Conservation (phyloP, 345 rosid genomes). For the Gossypium stocksii region DNA sequence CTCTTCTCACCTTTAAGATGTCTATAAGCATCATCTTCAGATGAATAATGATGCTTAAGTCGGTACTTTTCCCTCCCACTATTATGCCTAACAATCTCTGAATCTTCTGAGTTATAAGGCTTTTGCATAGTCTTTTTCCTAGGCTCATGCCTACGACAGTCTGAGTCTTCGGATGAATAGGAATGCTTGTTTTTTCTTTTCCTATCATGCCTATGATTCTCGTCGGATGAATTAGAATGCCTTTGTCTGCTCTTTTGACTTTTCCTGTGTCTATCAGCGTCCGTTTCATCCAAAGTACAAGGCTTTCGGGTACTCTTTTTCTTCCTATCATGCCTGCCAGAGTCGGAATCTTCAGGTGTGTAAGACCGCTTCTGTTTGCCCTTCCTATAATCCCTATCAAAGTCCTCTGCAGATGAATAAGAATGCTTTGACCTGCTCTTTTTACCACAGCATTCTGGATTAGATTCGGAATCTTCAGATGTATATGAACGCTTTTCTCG, state of each 20-base stretch:
- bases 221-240: conserved; percentile 22
- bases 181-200: conserved; percentile 20
- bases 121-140: background rate
- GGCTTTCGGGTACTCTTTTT: conserved; percentile 18
- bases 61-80: conserved; percentile 14
- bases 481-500: conserved; percentile 25
- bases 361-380: conserved; percentile 21
- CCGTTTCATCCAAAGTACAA: conserved; percentile 25
- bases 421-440: conserved; percentile 26
- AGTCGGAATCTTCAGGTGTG: conserved; percentile 21
- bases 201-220: conserved; percentile 4
- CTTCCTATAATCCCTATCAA: conserved; percentile 28
- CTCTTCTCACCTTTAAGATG: conserved; percentile 17
- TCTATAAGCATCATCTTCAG: conserved; percentile 19
- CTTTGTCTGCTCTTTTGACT: conserved; percentile 27
- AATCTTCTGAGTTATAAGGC: conserved; percentile 7
- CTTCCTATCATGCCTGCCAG: conserved; percentile 19
- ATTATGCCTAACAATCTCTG: conserved; percentile 8
- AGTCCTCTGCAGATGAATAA: conserved; percentile 27
- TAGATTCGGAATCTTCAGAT: conserved; percentile 22
- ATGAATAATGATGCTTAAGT: conserved; percentile 8
- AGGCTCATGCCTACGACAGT: conserved; percentile 15
- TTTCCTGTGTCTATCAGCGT: conserved; percentile 19
- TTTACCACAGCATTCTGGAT: conserved; percentile 16
- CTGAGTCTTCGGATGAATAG: conserved; percentile 8